Evolutionary conservation across 78 protist genomes (phyloP).

Genomic region (Anaeramoeba flamelloides): DNA sequence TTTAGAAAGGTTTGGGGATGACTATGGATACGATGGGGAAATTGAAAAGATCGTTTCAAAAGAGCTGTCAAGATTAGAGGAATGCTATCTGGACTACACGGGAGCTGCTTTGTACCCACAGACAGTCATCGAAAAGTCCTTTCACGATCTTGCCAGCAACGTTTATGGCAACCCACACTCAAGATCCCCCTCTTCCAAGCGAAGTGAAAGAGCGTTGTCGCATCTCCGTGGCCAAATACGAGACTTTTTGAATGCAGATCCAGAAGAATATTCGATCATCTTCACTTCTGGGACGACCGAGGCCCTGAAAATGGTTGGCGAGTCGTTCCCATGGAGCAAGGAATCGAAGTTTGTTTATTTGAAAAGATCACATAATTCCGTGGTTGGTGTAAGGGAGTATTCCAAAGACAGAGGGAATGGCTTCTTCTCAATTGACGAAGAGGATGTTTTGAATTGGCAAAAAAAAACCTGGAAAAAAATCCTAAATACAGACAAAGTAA

Average conservation of each 20-base stretch:
- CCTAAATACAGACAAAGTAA: too few relatives aligned
- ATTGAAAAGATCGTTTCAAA: too few relatives aligned
- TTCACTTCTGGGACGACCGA: constrained; percentile 67
- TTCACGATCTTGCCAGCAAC: neutral
- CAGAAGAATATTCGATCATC: constrained; percentile 40
- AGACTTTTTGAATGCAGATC: constrained; percentile 29
- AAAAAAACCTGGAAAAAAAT: too few relatives aligned
- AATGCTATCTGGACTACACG: constrained; percentile 18
- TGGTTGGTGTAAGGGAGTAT: constrained; percentile 34
- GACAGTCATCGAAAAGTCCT: neutral
- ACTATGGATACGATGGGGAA: too few relatives aligned
- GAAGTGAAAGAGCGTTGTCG: constrained; percentile 4
- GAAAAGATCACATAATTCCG: constrained; percentile 34
- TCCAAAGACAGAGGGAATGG: constrained; percentile 1
- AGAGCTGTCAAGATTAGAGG: too few relatives aligned
- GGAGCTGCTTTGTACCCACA: constrained; percentile 14
- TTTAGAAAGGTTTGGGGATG: too few relatives aligned
- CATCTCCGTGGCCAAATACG: constrained; percentile 22
- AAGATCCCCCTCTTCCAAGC: neutral
- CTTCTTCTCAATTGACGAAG: neutral
- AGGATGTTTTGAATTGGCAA: too few relatives aligned
- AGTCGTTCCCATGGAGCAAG: constrained; percentile 42
- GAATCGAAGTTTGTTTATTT: constrained; percentile 18
- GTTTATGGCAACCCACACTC: constrained; percentile 34
- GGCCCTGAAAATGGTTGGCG: constrained; percentile 46